phyloP scores from a whole-genome alignment of 805 yeast genomes.

The Ogataea pilisensis region DNA sequence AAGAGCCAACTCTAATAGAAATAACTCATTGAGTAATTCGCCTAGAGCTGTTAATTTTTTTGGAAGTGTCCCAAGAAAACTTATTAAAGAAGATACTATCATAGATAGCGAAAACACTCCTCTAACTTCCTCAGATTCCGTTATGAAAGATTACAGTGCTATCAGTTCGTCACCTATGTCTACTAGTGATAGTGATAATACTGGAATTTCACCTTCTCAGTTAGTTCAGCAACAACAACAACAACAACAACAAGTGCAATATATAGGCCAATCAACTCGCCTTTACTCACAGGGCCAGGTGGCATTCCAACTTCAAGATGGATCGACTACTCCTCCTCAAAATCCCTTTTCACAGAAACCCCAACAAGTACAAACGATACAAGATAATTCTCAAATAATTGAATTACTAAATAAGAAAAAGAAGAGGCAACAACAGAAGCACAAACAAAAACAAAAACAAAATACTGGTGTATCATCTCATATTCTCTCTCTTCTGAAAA shows the following conservation, averaged over 20 bases:
- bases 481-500: constrained; percentile 23
- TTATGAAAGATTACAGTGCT: constrained; percentile 4
- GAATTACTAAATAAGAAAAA: constrained; percentile 6
- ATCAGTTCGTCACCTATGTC: constrained; percentile 9
- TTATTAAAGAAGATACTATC: constrained; percentile 14
- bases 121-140: constrained; percentile 1
- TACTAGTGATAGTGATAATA: not conserved
- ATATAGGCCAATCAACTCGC: not conserved
- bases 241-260: not conserved
- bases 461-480: constrained; percentile 19
- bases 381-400: constrained; percentile 2
- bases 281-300: not conserved
- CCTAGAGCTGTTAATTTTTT: constrained; percentile 19
- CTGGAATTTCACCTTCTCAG: not conserved
- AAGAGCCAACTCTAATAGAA: constrained; percentile 23
- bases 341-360: not conserved
- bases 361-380: not conserved
- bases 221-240: not conserved
- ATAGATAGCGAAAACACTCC: constrained; percentile 20
- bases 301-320: not conserved
- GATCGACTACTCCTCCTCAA: not conserved
- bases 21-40: constrained; percentile 24
- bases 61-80: constrained; percentile 15
- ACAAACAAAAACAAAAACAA: constrained; percentile 7
- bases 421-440: constrained; percentile 1